Base-by-base conservation (phyloP, 768 basidiomycete species). In the Amanita phalloides region DNA sequence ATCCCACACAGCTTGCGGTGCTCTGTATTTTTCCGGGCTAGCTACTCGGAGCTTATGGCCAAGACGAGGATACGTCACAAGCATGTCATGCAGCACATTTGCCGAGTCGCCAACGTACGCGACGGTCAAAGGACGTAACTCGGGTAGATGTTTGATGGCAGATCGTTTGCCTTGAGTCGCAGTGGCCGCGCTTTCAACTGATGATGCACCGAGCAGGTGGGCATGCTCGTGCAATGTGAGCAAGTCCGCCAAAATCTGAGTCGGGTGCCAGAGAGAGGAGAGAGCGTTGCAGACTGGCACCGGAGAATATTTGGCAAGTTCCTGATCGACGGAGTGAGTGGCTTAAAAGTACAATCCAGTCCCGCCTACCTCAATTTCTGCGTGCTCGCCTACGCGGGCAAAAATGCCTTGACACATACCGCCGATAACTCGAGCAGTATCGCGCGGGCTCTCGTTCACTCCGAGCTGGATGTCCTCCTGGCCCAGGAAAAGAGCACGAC, bases 331-430 rank as follows among this genome's bases (percentile, higher is more conserved):
- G 3, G 48, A 38, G 30, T n/a, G 23, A 35, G 50, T 52, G 51
- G 10, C 51, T 36, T 46, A 47, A 48, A 13, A 39, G 25, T 32
- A 41, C 49, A 17, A 4, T 35, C 42, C 17, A 17, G 25, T 3
- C 64, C 77, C 41, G 49, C 48, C 28, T 9, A 90, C 93, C 78
- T 95, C 94, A 45, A 98, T 85, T 64, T 99, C 96, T 1, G 75
- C 73, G 66, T 99, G 96, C 26, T 79, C 86, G 3, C 91, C 92
- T 3, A 99, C 94, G 43, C 96, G 85, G 23, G 96, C 95, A 70
- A 98, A 95, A 51, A 98, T 90, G 11, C 94, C 96, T 66, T 97
- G 84, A 53, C 86, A 89, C 94, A 98, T 96, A 3, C 90, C 88
- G 2, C 90, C 86, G 55, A 98, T 81, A 8, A 99, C 90, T 23